phyloP scores from a whole-genome alignment of 805 yeast genomes.

The Lachancea meyersii region DNA sequence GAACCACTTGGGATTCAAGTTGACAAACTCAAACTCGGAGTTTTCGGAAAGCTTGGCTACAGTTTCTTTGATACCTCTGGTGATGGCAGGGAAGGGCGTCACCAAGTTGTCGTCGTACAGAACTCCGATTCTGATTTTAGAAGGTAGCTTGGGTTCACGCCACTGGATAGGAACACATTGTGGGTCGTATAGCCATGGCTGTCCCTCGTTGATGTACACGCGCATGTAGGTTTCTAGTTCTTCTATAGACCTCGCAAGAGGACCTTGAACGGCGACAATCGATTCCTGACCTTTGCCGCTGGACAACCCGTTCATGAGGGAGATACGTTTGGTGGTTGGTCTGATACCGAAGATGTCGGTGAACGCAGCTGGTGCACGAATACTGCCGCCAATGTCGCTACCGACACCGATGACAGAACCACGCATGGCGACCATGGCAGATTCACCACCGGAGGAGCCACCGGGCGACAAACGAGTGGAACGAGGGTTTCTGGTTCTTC shows the following conservation, averaged over 20 bases:
- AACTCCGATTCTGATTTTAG: slow-evolving; percentile 53
- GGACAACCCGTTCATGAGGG: slow-evolving; percentile 40
- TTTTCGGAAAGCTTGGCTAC: slow-evolving; percentile 47
- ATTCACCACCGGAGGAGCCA: slow-evolving; percentile 73
- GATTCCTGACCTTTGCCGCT: slow-evolving; percentile 60
- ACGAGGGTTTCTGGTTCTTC: slow-evolving; percentile 52
- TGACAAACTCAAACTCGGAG: slow-evolving; percentile 54
- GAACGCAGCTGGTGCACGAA: slow-evolving; percentile 63
- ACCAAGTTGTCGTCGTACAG: slow-evolving; percentile 60
- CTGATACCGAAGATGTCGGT: slow-evolving; percentile 57
- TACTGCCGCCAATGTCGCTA: slow-evolving; percentile 68
- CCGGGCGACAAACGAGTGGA: slow-evolving; percentile 57
- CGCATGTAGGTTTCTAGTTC: slow-evolving; percentile 69
- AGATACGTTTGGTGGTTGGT: slow-evolving; percentile 52
- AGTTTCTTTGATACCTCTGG: slow-evolving; percentile 48
- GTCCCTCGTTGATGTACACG: slow-evolving; percentile 51
- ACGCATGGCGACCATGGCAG: slow-evolving; percentile 51
- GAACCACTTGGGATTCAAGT: slow-evolving; percentile 28
- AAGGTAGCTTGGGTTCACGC: slow-evolving; percentile 29
- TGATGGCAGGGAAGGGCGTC: slow-evolving; percentile 60
- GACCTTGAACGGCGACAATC: slow-evolving; percentile 62
- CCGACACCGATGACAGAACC: slow-evolving; percentile 63
- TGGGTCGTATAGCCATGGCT: slow-evolving; percentile 53
- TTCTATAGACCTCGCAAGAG: slow-evolving; percentile 56
- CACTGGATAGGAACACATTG: slow-evolving; percentile 35